Conservation (phyloP, 75 land plant species). For the Adiantum capillusveneris region DNA sequence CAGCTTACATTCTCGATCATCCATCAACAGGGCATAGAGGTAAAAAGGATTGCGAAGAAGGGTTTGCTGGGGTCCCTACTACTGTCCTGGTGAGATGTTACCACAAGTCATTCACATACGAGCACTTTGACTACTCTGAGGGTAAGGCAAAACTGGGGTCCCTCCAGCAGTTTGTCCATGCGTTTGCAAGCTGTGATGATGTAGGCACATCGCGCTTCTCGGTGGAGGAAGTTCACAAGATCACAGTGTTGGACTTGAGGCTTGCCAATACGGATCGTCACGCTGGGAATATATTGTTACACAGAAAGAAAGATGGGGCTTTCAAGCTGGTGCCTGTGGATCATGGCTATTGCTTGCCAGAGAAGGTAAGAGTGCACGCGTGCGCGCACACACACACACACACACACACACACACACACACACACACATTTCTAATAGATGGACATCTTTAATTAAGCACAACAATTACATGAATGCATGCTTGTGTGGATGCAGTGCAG, state of each 20-base stretch:
- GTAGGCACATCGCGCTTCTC: constrained; percentile 77
- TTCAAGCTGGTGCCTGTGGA: constrained; percentile 72
- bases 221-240: constrained; percentile 84
- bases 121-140: constrained; percentile 7
- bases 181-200: constrained; percentile 79
- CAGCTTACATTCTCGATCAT: constrained; percentile 19
- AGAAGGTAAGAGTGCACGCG: constrained; percentile 36
- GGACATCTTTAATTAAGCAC: too few species aligned
- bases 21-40: constrained; percentile 8
- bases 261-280: constrained; percentile 93
- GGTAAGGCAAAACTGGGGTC: constrained; percentile 61
- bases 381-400: too few species aligned
- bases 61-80: constrained; percentile 92
- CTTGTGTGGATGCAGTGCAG: too few species aligned
- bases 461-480: too few species aligned
- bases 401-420: too few species aligned
- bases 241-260: constrained; percentile 78
- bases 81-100: constrained; percentile 69
- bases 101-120: constrained; percentile 39
- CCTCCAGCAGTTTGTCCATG: constrained; percentile 68
- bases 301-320: constrained; percentile 24
- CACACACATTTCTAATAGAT: too few species aligned
- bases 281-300: constrained; percentile 78
- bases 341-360: constrained; percentile 96
- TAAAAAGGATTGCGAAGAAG: constrained; percentile 27